A percentile compares a stretch with the other conserved stretches of the same genome.
Evolutionary conservation across 2,329 filamentous ascomycete species (phyloP).

Genomic region (Aspergillus alliaceus): DNA sequence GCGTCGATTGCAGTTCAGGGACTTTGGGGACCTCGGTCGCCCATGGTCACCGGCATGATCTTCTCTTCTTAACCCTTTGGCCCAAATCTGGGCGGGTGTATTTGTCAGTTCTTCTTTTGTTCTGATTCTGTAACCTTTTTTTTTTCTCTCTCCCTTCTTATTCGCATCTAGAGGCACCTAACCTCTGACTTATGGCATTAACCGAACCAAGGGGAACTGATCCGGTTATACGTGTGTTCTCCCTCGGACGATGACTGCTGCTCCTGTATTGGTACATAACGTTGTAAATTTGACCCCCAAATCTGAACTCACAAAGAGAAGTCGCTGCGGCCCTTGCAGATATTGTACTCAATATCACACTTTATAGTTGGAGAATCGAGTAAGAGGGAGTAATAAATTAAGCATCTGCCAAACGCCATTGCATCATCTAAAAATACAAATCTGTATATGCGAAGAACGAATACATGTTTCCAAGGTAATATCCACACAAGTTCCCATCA

Average conservation of each 20-base stretch:
- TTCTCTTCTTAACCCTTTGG: not conserved
- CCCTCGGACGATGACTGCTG: not conserved
- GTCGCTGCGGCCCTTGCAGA: not conserved
- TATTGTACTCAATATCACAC: not conserved
- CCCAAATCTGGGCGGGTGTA: not conserved
- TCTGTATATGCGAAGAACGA: constrained; percentile 11
- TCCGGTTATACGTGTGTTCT: not conserved
- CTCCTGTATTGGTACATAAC: constrained; percentile 16
- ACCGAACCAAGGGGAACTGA: not conserved
- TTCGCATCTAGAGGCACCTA: not conserved
- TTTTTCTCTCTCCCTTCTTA: too few relatives aligned
- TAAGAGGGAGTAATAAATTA: constrained; percentile 1
- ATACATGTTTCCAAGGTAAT: constrained; percentile 23
- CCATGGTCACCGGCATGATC: not conserved
- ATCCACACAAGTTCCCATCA: constrained; percentile 1
- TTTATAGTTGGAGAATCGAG: not conserved
- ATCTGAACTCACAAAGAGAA: constrained; percentile 5
- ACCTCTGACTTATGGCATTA: not conserved
- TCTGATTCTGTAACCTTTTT: not conserved
- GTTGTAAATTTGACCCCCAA: constrained; percentile 15
- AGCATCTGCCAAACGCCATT: constrained; percentile 19
- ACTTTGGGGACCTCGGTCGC: constrained; percentile 1
- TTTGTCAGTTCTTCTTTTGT: not conserved
- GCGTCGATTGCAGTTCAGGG: constrained; percentile 17
- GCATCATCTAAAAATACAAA: constrained; percentile 26